phyloP scores from a whole-genome alignment of 768 basidiomycete species.

The Tricholoma bakamatsutake region DNA sequence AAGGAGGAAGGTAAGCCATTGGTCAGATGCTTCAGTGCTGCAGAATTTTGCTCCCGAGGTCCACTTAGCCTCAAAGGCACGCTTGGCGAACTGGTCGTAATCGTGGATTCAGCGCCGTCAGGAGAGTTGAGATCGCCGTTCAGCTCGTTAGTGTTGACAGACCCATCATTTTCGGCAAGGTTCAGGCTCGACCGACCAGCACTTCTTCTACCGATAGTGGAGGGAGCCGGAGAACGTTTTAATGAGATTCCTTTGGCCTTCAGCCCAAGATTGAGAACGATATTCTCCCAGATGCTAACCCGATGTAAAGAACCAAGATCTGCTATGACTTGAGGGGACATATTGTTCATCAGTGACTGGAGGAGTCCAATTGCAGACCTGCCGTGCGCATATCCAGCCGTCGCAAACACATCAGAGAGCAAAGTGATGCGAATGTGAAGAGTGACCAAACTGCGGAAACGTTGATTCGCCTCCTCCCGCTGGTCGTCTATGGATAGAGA shows the following conservation, averaged over 20 bases:
- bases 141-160: constrained; percentile 25
- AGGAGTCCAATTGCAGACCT: constrained; percentile 70
- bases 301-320: constrained; percentile 80
- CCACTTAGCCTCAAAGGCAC: constrained; percentile 33
- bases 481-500: constrained; percentile 33
- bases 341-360: constrained; percentile 63
- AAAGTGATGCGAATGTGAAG: constrained; percentile 77
- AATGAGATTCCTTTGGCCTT: constrained; percentile 49
- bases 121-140: constrained; percentile 21
- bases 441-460: constrained; percentile 68
- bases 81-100: background rate
- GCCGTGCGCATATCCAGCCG: constrained; percentile 76
- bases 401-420: constrained; percentile 83
- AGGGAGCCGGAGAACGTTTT: constrained; percentile 33
- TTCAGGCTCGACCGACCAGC: constrained; percentile 37
- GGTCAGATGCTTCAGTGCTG: constrained; percentile 73
- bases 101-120: background rate
- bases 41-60: constrained; percentile 59
- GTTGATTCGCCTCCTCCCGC: constrained; percentile 44
- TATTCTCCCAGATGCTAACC: constrained; percentile 83
- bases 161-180: constrained; percentile 31
- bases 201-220: constrained; percentile 40
- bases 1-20: constrained; percentile 71
- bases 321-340: constrained; percentile 55
- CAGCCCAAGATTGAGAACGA: constrained; percentile 60